Conservation (phyloP, 495 filamentous ascomycete genomes). For the Hypomontagnella monticulosa region DNA sequence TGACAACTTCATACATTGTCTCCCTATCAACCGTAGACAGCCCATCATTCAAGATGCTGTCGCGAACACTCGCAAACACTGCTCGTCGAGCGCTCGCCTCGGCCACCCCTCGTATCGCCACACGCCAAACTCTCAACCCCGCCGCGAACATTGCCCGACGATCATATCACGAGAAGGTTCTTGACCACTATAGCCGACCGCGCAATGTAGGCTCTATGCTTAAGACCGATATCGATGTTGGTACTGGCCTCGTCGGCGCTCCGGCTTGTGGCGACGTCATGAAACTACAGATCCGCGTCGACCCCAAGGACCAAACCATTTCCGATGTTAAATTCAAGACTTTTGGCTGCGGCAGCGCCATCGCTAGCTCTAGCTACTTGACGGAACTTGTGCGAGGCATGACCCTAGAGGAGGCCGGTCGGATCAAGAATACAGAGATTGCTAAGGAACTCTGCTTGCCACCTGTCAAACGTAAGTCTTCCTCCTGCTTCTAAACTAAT, state of each 20-base stretch:
- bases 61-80: conserved; percentile 44
- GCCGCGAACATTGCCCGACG: conserved; percentile 54
- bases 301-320: conserved; percentile 88
- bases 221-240: conserved; percentile 88
- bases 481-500: not conserved
- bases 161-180: conserved; percentile 70
- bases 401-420: conserved; percentile 92
- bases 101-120: conserved; percentile 42
- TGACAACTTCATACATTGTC: too few relatives aligned
- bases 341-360: conserved; percentile 96
- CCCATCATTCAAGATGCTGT: conserved; percentile 37
- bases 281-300: conserved; percentile 98
- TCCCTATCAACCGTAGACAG: not conserved
- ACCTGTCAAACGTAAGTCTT: conserved; percentile 83
- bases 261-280: conserved; percentile 96
- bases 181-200: conserved; percentile 94
- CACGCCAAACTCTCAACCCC: conserved; percentile 51
- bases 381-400: conserved; percentile 94
- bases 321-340: conserved; percentile 98
- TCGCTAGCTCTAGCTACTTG: conserved; percentile 88
- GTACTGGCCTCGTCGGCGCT: conserved; percentile 96
- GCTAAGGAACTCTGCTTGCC: conserved; percentile 95
- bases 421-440: conserved; percentile 96
- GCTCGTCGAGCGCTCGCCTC: conserved; percentile 45
- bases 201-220: conserved; percentile 94